These are phyloP conservation scores for Leucosporidium yakuticum DNA, from an alignment of 768 basidiomycete species.

Conservation along the genomic window DNA sequence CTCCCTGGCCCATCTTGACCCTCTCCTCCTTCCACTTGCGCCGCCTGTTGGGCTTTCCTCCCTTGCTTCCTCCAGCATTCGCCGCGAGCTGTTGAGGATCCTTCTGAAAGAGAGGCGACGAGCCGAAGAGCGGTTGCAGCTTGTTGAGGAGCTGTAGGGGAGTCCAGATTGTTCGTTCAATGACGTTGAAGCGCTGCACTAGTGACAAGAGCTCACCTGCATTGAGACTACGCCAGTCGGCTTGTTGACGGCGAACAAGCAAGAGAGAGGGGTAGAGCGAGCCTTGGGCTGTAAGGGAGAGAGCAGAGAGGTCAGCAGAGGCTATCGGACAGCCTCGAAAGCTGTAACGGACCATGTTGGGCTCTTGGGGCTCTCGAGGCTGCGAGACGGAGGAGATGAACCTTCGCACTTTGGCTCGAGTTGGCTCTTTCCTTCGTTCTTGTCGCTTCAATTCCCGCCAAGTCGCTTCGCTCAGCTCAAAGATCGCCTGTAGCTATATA, in stretches of 20 bases:
- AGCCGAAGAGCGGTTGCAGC: conserved; percentile 69
- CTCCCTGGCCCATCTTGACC: conserved; percentile 85
- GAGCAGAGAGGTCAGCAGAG: too few species aligned
- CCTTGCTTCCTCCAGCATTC: conserved; percentile 1
- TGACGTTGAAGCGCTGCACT: neutral
- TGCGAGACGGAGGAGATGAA: too few species aligned
- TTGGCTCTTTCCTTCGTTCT: too few species aligned
- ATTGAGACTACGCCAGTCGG: conserved; percentile 91
- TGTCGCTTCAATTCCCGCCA: too few species aligned
- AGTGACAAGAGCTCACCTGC: conserved; percentile 40
- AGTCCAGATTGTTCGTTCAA: neutral
- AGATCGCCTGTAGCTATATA: too few species aligned
- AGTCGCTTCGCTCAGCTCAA: too few species aligned
- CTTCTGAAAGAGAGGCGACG: conserved; percentile 66
- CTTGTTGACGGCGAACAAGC: conserved; percentile 78
- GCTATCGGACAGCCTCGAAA: too few species aligned
- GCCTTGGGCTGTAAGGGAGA: conserved; percentile 27
- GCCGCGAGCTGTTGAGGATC: conserved; percentile 15
- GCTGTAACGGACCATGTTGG: too few species aligned
- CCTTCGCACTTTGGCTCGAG: too few species aligned
- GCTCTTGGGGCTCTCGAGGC: too few species aligned
- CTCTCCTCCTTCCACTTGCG: conserved; percentile 51
- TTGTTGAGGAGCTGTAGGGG: conserved; percentile 60
- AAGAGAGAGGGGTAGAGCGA: conserved; percentile 42
- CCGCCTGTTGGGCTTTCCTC: conserved; percentile 45